These are phyloP conservation scores for Phytopythium kandeliae DNA, from an alignment of 352 stramenopile species.

Conservation along the genomic window DNA sequence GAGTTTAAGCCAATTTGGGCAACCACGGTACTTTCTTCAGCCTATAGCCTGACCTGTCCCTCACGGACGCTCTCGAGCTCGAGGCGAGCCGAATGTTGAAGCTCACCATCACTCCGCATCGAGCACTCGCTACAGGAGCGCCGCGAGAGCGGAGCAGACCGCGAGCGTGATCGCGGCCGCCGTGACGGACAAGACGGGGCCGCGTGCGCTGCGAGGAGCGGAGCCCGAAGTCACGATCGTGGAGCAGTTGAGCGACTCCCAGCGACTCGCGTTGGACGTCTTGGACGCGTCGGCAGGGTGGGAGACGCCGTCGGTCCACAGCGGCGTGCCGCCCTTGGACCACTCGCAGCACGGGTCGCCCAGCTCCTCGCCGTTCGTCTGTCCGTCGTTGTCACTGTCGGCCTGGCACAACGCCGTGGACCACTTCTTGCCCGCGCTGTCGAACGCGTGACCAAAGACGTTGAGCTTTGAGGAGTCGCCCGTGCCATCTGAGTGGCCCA, in stretches of 20 bases:
- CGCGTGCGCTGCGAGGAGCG: too few species aligned
- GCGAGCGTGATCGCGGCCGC: background rate
- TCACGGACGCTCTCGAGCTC: conserved; percentile 6
- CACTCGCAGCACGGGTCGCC: conserved; percentile 41
- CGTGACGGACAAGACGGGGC: too few species aligned
- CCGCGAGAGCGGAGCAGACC: background rate
- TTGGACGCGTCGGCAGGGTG: conserved; percentile 15
- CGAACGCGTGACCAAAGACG: conserved; percentile 29
- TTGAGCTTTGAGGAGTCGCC: conserved; percentile 11
- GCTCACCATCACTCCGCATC: background rate
- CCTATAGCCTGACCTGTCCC: background rate
- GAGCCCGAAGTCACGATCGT: too few species aligned
- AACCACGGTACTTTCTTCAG: background rate
- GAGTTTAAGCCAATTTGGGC: conserved; percentile 76
- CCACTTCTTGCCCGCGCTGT: conserved; percentile 26
- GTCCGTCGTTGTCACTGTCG: conserved; percentile 33
- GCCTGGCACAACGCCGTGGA: conserved; percentile 21
- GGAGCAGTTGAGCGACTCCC: conserved; percentile 9
- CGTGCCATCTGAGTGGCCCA: conserved; percentile 28
- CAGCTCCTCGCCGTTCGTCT: conserved; percentile 49
- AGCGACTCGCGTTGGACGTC: conserved; percentile 19
- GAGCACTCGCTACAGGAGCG: background rate
- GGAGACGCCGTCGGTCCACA: conserved; percentile 18
- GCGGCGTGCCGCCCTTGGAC: conserved; percentile 4
- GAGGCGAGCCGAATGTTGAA: too few species aligned